Evolutionary conservation across 1,284 basidiomycete species (phyloP), one percentile per base, ranked within the genome.

Genomic region (Leccinum griseonigrum): DNA sequence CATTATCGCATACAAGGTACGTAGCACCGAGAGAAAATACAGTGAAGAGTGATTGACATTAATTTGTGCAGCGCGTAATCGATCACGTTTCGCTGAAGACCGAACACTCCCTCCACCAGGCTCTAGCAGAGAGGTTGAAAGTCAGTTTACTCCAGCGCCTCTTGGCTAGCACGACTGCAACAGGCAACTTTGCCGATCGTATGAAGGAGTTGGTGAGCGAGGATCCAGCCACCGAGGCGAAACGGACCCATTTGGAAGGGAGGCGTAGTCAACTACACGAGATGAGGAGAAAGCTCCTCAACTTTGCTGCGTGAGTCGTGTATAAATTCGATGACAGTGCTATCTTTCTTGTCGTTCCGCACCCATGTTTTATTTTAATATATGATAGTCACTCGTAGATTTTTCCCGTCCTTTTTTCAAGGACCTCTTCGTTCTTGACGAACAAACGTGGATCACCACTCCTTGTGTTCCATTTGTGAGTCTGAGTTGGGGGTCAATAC

Each of bases 21-120:
- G 69, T 1, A 4, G 28, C 28, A 26, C 40, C 8, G 3, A 8
- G 11, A 28, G 22, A 29, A 5, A 34, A 36, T 5, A 0, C 2
- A 28, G 26, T 11, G 16, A 29, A 53, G 3, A 31, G 60, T 64
- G 5, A 64, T 54, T 4, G 11, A 53, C 9, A 11, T 2, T 51
- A 26, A 4, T 61, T 46, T 46, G 2, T 3, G 51, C 46, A 87
- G 85, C 79, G 85, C n/a, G 71, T 84, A 58, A 79, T 84, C 29
- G 85, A 87, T 62, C 72, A 79, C 31, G 63, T 85, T 29, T 84
- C 83, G 0, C 71, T 82, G 9, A 74, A 75, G 31, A 83, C 86
- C 34, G 83, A 86, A 57, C 79, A 80, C 40, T 74, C 78, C 34
- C 74, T 86, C 10, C 78, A 81, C 48, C 78, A 79, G 43, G 63